Evolutionary conservation across 2,329 filamentous ascomycete species (phyloP), one percentile per base, ranked within the genome.

Genomic region (Trichoderma polysporum): DNA sequence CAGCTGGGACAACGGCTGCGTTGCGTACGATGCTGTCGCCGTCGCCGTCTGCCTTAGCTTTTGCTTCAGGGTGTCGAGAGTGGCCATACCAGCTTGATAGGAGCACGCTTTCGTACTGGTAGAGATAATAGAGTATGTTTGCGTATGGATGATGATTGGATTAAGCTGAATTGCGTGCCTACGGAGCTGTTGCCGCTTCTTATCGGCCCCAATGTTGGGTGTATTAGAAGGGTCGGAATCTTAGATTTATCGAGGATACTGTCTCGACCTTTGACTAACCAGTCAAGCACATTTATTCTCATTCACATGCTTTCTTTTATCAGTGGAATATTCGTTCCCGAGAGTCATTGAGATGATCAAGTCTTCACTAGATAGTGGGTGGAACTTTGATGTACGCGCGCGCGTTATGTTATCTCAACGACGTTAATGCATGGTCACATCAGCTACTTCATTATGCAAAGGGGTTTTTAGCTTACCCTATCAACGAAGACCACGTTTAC

Each of bases 1-100:
- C 52, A 63, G 58, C 17, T 86, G 80, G 31, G 81, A 80, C 67
- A 87, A 71, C 6, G 75, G 73, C 68, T 77, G 74, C 64, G 68
- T 75, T 25, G 69, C n/a, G 29, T 73, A 73, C 10, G 74, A 71
- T 35, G 70, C 49, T 27, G 69, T 73, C 68, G 27, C 45, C 31
- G 31, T 54, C 22, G 57, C 56, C 25, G 52, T 54, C 41, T 66
- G 56, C 27, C 64, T 45, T 35, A 66, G 64, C 8, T 47, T 27
- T 22, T 17, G 25, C 64, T 66, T 66, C 4, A 66, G 47, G 17
- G 47, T 8, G n/a, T 66, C 35, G 33, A 66, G 64, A 19, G 64
- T 62, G 39, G 64, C 35, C 64, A 66, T 66, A n/a, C 22, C 33
- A 5, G 37, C 17, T 47, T 33, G 12, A 13, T 29, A 31, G 33